Evolutionary conservation across 139 green algal genomes (phyloP).

Genomic region (Dunaliella primolecta): DNA sequence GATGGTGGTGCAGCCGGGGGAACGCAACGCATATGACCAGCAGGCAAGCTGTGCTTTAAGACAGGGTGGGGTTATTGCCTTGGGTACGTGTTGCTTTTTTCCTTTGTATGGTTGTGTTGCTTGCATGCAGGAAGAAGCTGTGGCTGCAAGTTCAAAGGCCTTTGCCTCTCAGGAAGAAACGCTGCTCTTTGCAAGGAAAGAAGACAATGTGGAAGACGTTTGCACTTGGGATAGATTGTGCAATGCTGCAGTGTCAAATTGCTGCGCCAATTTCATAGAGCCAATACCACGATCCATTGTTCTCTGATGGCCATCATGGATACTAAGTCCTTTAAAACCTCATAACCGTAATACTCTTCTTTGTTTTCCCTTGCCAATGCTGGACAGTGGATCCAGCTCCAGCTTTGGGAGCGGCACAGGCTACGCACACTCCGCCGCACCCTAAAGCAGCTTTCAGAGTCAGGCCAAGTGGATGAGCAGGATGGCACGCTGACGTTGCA

Average conservation of each 20-base stretch:
- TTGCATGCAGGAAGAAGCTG: not conserved
- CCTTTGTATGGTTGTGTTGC: too few relatives aligned
- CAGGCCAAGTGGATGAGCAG: constrained; percentile 25
- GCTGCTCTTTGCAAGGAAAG: not conserved
- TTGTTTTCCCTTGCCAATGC: too few relatives aligned
- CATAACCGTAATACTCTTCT: too few relatives aligned
- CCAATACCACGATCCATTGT: too few relatives aligned
- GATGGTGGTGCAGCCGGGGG: constrained; percentile 90
- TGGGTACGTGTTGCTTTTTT: too few relatives aligned
- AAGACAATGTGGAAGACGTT: not conserved
- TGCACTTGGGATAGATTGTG: not conserved
- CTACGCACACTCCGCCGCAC: constrained; percentile 68
- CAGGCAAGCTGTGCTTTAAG: constrained; percentile 35
- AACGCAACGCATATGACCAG: constrained; percentile 94
- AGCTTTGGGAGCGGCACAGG: constrained; percentile 75
- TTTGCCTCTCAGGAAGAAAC: not conserved
- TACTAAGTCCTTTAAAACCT: too few relatives aligned
- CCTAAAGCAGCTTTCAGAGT: constrained; percentile 61
- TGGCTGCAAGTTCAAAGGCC: not conserved
- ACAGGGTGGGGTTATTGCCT: too few relatives aligned
- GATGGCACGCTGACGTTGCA: not conserved
- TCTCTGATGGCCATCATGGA: too few relatives aligned
- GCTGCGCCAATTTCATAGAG: too few relatives aligned
- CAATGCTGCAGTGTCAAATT: too few relatives aligned
- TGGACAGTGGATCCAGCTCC: constrained; percentile 76